Percentiles rank a stretch among this genome's conserved stretches.
Evolutionary conservation across 441 rosid species (phyloP).

Genomic region (Raphanus hybrid): DNA sequence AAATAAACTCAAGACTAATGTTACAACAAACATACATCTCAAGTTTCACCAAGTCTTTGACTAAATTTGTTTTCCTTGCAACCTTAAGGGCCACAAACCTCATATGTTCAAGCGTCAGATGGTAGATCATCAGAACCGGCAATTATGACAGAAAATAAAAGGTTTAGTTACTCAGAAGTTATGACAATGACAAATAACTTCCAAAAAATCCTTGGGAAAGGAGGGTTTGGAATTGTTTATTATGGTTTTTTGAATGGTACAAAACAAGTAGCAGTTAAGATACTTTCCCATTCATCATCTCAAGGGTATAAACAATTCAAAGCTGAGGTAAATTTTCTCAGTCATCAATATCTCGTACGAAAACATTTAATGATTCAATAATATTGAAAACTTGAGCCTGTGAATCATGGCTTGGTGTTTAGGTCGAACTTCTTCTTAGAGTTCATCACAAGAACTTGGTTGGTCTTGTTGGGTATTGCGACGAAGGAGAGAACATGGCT

Average conservation of each 20-base stretch:
- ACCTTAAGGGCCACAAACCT: constrained; percentile 18
- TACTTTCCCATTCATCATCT: constrained; percentile 46
- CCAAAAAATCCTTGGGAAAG: constrained; percentile 42
- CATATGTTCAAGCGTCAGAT: constrained; percentile 1
- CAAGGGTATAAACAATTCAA: constrained; percentile 50
- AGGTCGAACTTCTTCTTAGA: constrained; percentile 47
- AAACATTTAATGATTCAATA: not conserved
- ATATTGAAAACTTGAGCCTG: not conserved
- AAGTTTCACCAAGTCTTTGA: not conserved
- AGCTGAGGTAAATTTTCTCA: constrained; percentile 43
- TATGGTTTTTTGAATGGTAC: constrained; percentile 40
- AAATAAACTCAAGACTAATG: not conserved
- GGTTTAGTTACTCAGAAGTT: constrained; percentile 42
- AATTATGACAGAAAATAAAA: constrained; percentile 28
- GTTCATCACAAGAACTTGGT: constrained; percentile 45
- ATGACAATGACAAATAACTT: constrained; percentile 48
- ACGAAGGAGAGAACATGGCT: constrained; percentile 44
- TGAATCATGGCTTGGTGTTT: not conserved
- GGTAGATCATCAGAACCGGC: constrained; percentile 22
- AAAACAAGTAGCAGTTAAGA: constrained; percentile 51
- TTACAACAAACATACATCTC: not conserved
- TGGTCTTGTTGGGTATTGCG: constrained; percentile 49
- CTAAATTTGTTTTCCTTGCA: not conserved
- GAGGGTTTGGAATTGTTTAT: constrained; percentile 54
- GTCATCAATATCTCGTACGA: not conserved